phyloP scores from a whole-genome alignment of 257 asterid genomes.

The Nicotiana tabacum region DNA sequence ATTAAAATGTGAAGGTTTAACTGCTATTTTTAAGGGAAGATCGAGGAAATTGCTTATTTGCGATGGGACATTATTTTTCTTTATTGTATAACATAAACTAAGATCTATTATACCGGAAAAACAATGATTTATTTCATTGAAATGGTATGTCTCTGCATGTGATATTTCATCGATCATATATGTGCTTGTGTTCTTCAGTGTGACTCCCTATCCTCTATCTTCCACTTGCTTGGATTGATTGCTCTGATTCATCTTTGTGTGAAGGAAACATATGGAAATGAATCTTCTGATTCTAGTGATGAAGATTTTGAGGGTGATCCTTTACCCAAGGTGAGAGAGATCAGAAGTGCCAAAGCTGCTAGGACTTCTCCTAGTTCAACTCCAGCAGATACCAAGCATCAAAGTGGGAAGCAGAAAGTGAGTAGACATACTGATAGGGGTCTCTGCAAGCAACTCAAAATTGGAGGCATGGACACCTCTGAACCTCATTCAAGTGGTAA shows the following conservation, averaged over 20 bases:
- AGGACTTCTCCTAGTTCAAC: conserved; percentile 20
- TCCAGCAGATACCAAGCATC: conserved; percentile 27
- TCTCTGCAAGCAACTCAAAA: conserved; percentile 19
- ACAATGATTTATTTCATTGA: neutral
- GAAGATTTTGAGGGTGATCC: conserved; percentile 66
- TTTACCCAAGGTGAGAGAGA: conserved; percentile 44
- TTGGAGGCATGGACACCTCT: conserved; percentile 15
- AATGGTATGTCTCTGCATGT: neutral
- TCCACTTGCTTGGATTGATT: conserved; percentile 12
- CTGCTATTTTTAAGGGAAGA: neutral
- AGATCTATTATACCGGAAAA: neutral
- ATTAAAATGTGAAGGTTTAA: neutral
- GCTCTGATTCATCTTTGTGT: neutral
- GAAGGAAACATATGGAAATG: conserved; percentile 80
- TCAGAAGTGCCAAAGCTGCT: conserved; percentile 29
- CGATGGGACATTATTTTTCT: neutral
- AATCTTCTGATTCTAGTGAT: conserved; percentile 81
- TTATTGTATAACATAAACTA: neutral
- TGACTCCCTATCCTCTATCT: neutral
- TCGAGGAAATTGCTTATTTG: neutral
- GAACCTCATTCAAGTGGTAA: conserved; percentile 42
- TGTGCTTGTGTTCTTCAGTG: neutral
- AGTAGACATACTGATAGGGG: conserved; percentile 16
- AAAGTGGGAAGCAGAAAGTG: conserved; percentile 20
- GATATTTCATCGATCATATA: neutral